Evolutionary conservation across 768 basidiomycete species (phyloP).

Genomic region (Erythrobasidium yunnanense): DNA sequence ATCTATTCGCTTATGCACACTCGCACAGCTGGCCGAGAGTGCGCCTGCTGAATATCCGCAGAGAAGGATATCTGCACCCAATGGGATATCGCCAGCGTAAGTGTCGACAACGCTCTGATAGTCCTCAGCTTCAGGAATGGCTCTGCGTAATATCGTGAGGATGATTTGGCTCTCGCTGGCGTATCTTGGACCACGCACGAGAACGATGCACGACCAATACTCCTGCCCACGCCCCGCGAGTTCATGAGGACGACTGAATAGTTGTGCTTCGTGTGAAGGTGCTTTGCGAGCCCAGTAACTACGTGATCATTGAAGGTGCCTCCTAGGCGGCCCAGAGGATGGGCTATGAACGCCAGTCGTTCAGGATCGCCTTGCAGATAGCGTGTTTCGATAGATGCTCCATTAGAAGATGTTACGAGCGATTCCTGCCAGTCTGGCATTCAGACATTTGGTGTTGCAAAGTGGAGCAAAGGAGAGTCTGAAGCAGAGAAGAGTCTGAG

Average conservation of each 20-base stretch:
- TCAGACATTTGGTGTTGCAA: not conserved
- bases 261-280: not conserved
- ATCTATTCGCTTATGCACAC: not conserved
- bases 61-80: constrained; percentile 4
- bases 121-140: constrained; percentile 27
- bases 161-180: not conserved
- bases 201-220: constrained; percentile 16
- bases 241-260: constrained; percentile 22
- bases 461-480: not conserved
- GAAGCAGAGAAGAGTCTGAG: too few species aligned
- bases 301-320: constrained; percentile 9
- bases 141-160: constrained; percentile 3
- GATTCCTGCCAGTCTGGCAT: not conserved
- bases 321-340: constrained; percentile 7
- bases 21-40: constrained; percentile 29
- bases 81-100: constrained; percentile 6
- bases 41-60: constrained; percentile 36
- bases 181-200: constrained; percentile 1
- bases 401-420: not conserved
- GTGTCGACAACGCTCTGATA: constrained; percentile 26
- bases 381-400: not conserved
- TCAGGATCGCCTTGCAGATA: not conserved
- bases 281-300: not conserved
- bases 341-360: constrained; percentile 22
- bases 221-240: constrained; percentile 22